Percentiles rank a stretch among this genome's conserved stretches.
phyloP scores from a whole-genome alignment of 2,329 filamentous ascomycete genomes.

The Microdochium trichocladiopsis region DNA sequence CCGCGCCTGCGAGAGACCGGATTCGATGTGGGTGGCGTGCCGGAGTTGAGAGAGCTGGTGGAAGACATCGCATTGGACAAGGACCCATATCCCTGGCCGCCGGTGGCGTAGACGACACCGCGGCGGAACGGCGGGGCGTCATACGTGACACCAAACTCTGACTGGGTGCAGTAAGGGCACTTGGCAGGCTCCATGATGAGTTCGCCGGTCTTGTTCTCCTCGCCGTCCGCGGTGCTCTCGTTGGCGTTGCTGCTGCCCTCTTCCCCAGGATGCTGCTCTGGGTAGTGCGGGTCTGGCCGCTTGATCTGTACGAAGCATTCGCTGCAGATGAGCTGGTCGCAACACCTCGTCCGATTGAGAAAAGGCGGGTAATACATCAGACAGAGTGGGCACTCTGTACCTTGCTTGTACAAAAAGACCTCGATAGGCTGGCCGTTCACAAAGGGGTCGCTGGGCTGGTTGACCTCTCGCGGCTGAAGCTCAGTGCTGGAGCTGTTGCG shows the following conservation, averaged over 20 bases:
- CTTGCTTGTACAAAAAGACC: slow-evolving; percentile 88
- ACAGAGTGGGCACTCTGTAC: slow-evolving; percentile 88
- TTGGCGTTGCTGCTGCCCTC: slow-evolving; percentile 20
- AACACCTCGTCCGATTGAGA: slow-evolving; percentile 89
- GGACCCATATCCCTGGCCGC: slow-evolving; percentile 36
- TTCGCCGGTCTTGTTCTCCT: slow-evolving; percentile 50
- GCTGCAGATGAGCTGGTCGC: slow-evolving; percentile 92
- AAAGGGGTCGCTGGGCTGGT: slow-evolving; percentile 73
- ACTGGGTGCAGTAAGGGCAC: slow-evolving; percentile 91
- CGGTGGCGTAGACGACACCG: slow-evolving; percentile 63
- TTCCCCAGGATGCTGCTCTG: slow-evolving; percentile 55
- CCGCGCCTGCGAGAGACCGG: slow-evolving; percentile 36
- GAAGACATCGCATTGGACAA: slow-evolving; percentile 76
- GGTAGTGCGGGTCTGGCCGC: slow-evolving; percentile 69
- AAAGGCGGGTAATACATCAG: slow-evolving; percentile 94
- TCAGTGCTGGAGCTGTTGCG: slow-evolving; percentile 68
- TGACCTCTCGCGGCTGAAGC: slow-evolving; percentile 68
- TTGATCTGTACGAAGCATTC: slow-evolving; percentile 99
- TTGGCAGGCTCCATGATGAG: slow-evolving; percentile 86
- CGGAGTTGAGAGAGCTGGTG: slow-evolving; percentile 68
- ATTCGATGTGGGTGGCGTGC: slow-evolving; percentile 32
- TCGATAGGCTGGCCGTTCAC: slow-evolving; percentile 94
- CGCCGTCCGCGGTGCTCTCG: slow-evolving; percentile 3
- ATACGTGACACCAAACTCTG: slow-evolving; percentile 96
- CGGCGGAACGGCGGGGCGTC: slow-evolving; percentile 81